Percentiles rank a stretch among this genome's conserved stretches.
phyloP scores from a whole-genome alignment of 495 filamentous ascomycete genomes.

The Talaromyces adpressus region DNA sequence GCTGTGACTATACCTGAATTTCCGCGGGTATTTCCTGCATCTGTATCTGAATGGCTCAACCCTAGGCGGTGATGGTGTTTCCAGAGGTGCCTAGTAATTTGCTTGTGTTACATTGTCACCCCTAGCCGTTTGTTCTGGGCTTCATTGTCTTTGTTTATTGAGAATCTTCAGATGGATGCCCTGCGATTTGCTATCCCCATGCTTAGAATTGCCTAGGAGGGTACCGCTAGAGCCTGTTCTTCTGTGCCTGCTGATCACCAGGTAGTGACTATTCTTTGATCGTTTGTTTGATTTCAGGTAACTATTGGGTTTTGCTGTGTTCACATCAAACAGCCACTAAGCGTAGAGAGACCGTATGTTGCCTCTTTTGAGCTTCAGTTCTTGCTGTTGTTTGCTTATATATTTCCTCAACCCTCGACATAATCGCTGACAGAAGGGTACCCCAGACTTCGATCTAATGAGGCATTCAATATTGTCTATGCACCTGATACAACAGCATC shows the following conservation, averaged over 20 bases:
- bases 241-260: background rate
- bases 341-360: background rate
- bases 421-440: background rate
- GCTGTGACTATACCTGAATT: background rate
- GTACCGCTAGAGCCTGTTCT: background rate
- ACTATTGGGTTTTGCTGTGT: background rate
- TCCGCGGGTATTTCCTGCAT: background rate
- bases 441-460: background rate
- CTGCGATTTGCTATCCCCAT: background rate
- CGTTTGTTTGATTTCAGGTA: background rate
- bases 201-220: background rate
- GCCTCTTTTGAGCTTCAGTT: background rate
- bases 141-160: background rate
- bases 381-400: background rate
- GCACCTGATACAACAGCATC: background rate
- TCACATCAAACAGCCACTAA: background rate
- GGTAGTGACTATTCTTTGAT: background rate
- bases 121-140: background rate
- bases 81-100: background rate
- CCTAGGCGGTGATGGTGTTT: background rate
- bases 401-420: background rate
- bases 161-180: background rate
- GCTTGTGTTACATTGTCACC: background rate
- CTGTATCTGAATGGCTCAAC: background rate
- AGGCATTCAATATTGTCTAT: background rate